Conservation (phyloP, 2,329 filamentous ascomycete genomes). For the Ophiostoma sp. region DNA sequence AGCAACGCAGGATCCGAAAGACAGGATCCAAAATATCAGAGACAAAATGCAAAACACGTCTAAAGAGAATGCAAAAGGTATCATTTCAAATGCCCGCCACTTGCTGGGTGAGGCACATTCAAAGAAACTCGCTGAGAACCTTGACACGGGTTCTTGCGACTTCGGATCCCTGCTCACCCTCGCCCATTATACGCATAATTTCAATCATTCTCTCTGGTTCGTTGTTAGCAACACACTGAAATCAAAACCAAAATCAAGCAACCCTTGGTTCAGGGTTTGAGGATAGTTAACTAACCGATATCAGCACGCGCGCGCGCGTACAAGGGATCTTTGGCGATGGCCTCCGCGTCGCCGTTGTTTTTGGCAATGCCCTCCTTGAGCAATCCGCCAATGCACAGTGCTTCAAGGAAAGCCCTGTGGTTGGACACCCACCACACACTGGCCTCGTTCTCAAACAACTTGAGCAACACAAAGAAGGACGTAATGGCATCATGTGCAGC, state of each 20-base stretch:
- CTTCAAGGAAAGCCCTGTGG: conserved; percentile 73
- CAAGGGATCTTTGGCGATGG: conserved; percentile 49
- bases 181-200: conserved; percentile 56
- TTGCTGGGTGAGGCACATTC: not conserved
- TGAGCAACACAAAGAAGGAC: conserved; percentile 68
- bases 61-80: not conserved
- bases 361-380: conserved; percentile 46
- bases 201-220: conserved; percentile 49
- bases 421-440: conserved; percentile 83
- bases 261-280: not conserved
- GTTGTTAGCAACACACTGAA: not conserved
- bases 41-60: not conserved
- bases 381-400: conserved; percentile 60
- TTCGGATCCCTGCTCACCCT: conserved; percentile 51
- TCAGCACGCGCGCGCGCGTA: conserved; percentile 56
- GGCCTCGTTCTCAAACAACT: conserved; percentile 63
- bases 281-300: conserved; percentile 48
- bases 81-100: not conserved
- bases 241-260: not conserved
- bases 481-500: conserved; percentile 70
- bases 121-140: conserved; percentile 52
- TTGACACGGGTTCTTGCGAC: conserved; percentile 55
- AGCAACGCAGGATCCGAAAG: not conserved
- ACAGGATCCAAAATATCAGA: not conserved
- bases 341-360: conserved; percentile 44